Evolutionary conservation across 441 rosid genomes (phyloP), one percentile per base, ranked within the genome.

Genomic region (Erysimum pusillum): DNA sequence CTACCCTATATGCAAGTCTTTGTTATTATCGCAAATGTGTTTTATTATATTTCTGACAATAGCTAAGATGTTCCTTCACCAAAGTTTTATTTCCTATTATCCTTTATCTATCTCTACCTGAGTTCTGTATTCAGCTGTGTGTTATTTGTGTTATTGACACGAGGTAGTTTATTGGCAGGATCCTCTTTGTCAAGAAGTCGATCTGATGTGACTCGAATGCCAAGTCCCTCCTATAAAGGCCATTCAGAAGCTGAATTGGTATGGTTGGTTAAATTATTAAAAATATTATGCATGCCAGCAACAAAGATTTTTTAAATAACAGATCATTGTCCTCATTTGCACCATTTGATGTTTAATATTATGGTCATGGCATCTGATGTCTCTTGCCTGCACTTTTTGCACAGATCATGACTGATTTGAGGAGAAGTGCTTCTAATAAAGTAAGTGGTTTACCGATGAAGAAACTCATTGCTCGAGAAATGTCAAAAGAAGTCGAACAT

Each of bases 391-490:
- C 69, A 46, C 22, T 66, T 76, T 59, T 58, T 79, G 63, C 84
- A 83, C 84, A 93, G 97, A 78, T 86, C 54, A 83, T 84, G 35
- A 80, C 91, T 6, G 90, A 91, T 74, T 80, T 83, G 53, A 85
- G 87, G 80, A 89, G 91, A 89, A 87, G 83, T 88, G 86, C 89
- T 68, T 87, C 89, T 45, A 79, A 72, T 74, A 90, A 85, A 74
- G 83, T 81, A 32, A 85, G 78, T 78, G 88, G 83, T 54, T 90
- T 88, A 51, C 91, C 96, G 13, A 91, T 90, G 88, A 96, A 93
- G 88, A 87, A 82, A 64, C 92, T 96, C 70, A 85, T 91, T 56
- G 97, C 92, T 60, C 87, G 86, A 73, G 98, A 93, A 83, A 84
- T 93, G 97, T 88, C 89, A 17, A 96, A 86, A 83, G 97, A 96